A percentile compares a stretch with the other conserved stretches of the same genome.
Evolutionary conservation across 2,329 filamentous ascomycete species (phyloP).

Genomic region (Pseudohalonectria lignicola): DNA sequence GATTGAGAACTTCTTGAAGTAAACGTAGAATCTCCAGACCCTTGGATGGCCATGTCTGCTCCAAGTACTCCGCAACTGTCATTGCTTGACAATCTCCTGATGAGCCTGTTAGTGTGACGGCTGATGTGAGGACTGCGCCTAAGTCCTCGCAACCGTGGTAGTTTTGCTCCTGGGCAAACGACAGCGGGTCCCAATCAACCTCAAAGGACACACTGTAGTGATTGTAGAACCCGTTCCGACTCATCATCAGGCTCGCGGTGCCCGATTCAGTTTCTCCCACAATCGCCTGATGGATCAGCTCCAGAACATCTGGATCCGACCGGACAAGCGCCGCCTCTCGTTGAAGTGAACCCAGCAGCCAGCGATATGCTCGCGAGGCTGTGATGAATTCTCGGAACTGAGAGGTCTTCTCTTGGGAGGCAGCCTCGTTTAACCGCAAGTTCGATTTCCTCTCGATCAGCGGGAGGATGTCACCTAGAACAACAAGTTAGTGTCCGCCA

Average conservation of each 20-base stretch:
- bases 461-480: too few relatives aligned
- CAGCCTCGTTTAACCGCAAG: too few relatives aligned
- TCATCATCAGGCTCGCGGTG: background rate
- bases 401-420: too few relatives aligned
- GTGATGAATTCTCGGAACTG: too few relatives aligned
- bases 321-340: background rate
- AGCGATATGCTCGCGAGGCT: too few relatives aligned
- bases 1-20: background rate
- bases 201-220: background rate
- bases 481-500: too few relatives aligned
- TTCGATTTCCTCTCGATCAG: too few relatives aligned
- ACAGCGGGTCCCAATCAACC: background rate
- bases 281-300: too few relatives aligned
- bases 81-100: background rate
- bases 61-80: background rate
- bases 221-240: background rate
- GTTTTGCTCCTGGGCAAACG: background rate
- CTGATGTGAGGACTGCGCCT: background rate
- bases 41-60: background rate
- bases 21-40: background rate
- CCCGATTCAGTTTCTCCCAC: too few relatives aligned
- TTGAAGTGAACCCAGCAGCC: background rate
- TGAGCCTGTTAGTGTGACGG: background rate
- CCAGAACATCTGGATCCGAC: too few relatives aligned
- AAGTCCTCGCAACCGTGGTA: background rate